These are phyloP conservation scores for Hygrophoropsis aurantiaca DNA, from an alignment of 768 basidiomycete genomes.

Conservation along the genomic window DNA sequence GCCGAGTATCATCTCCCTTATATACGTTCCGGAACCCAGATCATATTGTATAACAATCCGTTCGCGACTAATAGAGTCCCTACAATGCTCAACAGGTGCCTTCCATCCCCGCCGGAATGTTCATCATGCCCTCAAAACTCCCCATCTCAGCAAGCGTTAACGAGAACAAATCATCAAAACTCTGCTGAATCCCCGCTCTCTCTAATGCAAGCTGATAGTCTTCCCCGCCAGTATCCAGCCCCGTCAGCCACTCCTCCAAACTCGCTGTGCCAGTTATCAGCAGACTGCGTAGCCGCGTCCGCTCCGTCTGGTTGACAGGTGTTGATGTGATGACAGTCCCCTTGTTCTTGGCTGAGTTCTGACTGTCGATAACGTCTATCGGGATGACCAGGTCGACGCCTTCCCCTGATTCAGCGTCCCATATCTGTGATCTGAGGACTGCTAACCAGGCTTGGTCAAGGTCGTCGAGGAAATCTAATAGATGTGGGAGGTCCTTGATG, in stretches of 20 bases:
- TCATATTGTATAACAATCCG: background rate
- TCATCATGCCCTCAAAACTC: slow-evolving; percentile 34
- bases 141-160: slow-evolving; percentile 63
- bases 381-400: slow-evolving; percentile 44
- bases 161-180: slow-evolving; percentile 63
- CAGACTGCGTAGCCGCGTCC: slow-evolving; percentile 67
- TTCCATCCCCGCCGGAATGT: slow-evolving; percentile 17
- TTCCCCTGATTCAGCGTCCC: slow-evolving; percentile 52
- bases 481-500: slow-evolving; percentile 42
- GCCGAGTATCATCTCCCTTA: background rate
- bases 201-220: slow-evolving; percentile 40
- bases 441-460: slow-evolving; percentile 75
- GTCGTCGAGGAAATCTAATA: slow-evolving; percentile 69
- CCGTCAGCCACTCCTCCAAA: slow-evolving; percentile 69
- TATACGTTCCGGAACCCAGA: background rate
- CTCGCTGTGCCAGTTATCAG: slow-evolving; percentile 56
- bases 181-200: slow-evolving; percentile 54
- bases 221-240: slow-evolving; percentile 23
- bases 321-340: slow-evolving; percentile 45
- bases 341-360: slow-evolving; percentile 10
- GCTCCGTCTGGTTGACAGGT: slow-evolving; percentile 67
- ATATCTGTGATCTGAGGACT: slow-evolving; percentile 61
- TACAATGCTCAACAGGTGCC: slow-evolving; percentile 18
- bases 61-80: too few relatives aligned
- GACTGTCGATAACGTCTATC: slow-evolving; percentile 30